Conservation (phyloP, 2,329 filamentous ascomycete genomes). For the Neopestalotiopsis rosae region DNA sequence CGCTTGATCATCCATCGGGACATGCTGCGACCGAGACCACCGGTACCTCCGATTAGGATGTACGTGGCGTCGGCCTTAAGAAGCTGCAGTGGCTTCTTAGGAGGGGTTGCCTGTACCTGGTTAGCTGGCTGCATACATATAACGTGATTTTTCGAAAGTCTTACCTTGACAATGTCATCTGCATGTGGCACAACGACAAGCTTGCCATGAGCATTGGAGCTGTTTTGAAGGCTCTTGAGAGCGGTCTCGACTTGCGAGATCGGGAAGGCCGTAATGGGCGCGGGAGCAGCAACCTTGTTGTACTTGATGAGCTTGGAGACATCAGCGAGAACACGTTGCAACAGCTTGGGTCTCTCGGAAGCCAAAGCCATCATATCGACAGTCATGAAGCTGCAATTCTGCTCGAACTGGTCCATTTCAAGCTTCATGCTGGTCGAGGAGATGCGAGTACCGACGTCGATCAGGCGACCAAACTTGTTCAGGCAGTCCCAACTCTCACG, state of each 20-base stretch:
- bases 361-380: slow-evolving; percentile 51
- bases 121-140: slow-evolving; percentile 15
- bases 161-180: slow-evolving; percentile 46
- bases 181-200: slow-evolving; percentile 48
- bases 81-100: slow-evolving; percentile 39
- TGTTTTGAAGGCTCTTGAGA: slow-evolving; percentile 46
- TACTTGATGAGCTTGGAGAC: slow-evolving; percentile 35
- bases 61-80: slow-evolving; percentile 51
- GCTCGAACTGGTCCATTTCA: slow-evolving; percentile 55
- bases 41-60: slow-evolving; percentile 57
- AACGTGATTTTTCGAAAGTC: not conserved
- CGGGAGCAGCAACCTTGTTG: slow-evolving; percentile 36
- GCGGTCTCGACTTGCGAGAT: slow-evolving; percentile 43
- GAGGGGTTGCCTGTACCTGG: slow-evolving; percentile 36
- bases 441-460: slow-evolving; percentile 34
- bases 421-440: slow-evolving; percentile 40
- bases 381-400: slow-evolving; percentile 51
- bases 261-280: slow-evolving; percentile 40
- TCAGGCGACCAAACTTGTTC: slow-evolving; percentile 35
- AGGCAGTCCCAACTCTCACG: slow-evolving; percentile 37
- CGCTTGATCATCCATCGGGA: slow-evolving; percentile 53
- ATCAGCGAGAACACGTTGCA: slow-evolving; percentile 31
- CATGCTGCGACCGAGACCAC: slow-evolving; percentile 56
- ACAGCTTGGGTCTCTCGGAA: slow-evolving; percentile 33
- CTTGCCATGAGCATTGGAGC: slow-evolving; percentile 47